phyloP scores from a whole-genome alignment of 768 basidiomycete genomes.

The Tricholoma saponaceum region DNA sequence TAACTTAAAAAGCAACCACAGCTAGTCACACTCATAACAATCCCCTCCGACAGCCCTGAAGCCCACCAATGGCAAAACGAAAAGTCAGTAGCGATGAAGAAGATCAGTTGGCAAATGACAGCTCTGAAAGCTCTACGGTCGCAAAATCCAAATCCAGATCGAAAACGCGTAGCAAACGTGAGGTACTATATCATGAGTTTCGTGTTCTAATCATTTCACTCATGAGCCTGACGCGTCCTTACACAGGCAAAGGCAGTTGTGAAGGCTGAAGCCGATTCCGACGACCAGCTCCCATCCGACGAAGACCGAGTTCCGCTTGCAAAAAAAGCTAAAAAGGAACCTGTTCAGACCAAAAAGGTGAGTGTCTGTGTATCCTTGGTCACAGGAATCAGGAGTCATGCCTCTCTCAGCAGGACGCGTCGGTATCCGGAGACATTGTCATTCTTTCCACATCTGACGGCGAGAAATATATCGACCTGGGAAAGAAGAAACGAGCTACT shows the following conservation, averaged over 20 bases:
- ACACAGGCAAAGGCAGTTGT: constrained; percentile 4
- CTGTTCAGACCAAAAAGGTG: background rate
- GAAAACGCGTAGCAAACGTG: background rate
- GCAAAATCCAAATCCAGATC: constrained; percentile 1
- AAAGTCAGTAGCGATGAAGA: constrained; percentile 15
- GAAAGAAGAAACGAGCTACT: constrained; percentile 67
- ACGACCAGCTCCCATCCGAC: constrained; percentile 3
- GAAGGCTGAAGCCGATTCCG: constrained; percentile 10
- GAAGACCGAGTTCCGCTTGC: constrained; percentile 12
- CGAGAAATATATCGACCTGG: constrained; percentile 62
- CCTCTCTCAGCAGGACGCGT: constrained; percentile 1
- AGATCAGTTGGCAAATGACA: constrained; percentile 1
- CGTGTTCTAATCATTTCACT: background rate
- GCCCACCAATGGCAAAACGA: constrained; percentile 24
- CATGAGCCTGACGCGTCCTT: background rate
- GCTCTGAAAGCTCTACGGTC: constrained; percentile 3
- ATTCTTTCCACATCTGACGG: constrained; percentile 29
- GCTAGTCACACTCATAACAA: too few species aligned
- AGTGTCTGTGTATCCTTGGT: background rate
- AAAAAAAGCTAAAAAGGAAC: constrained; percentile 33
- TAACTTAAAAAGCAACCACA: too few species aligned
- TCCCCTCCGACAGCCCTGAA: too few species aligned
- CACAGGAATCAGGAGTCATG: background rate
- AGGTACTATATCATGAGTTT: background rate
- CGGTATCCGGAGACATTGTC: constrained; percentile 19